Conservation (phyloP, 1,139 yeast species). For the Ogataea hybrid region DNA sequence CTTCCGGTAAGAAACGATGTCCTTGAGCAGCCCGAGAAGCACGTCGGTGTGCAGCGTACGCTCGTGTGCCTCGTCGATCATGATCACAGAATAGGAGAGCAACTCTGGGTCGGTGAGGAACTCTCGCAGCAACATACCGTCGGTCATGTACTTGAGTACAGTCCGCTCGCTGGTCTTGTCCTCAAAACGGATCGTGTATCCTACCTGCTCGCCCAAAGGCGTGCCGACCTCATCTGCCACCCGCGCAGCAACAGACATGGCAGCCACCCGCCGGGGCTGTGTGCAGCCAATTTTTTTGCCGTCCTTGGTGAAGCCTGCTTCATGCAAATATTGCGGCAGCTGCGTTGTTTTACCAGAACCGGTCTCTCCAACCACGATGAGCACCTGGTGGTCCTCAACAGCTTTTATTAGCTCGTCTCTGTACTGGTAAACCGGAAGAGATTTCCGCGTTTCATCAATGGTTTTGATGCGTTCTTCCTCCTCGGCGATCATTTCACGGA, state of each 20-base stretch:
- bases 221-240: slow-evolving; percentile 86
- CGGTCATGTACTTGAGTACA: slow-evolving; percentile 81
- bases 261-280: slow-evolving; percentile 96
- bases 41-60: slow-evolving; percentile 91
- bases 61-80: slow-evolving; percentile 98
- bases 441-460: slow-evolving; percentile 50
- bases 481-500: slow-evolving; percentile 36
- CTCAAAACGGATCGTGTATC: slow-evolving; percentile 86
- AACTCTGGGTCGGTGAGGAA: slow-evolving; percentile 74
- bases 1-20: slow-evolving; percentile 57
- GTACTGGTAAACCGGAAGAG: slow-evolving; percentile 75
- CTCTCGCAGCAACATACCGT: slow-evolving; percentile 90
- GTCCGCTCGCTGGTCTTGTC: slow-evolving; percentile 66
- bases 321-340: slow-evolving; percentile 82
- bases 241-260: slow-evolving; percentile 87
- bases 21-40: slow-evolving; percentile 77
- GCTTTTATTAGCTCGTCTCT: slow-evolving; percentile 63
- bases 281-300: slow-evolving; percentile 78
- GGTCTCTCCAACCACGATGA: slow-evolving; percentile 92
- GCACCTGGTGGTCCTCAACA: slow-evolving; percentile 62
- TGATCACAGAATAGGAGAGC: slow-evolving; percentile 68
- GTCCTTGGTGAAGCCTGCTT: slow-evolving; percentile 66
- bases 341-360: slow-evolving; percentile 98
- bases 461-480: slow-evolving; percentile 42
- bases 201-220: slow-evolving; percentile 73